Base-by-base conservation (phyloP, 1,284 basidiomycete species). In the Phaffia rhodozyma region DNA sequence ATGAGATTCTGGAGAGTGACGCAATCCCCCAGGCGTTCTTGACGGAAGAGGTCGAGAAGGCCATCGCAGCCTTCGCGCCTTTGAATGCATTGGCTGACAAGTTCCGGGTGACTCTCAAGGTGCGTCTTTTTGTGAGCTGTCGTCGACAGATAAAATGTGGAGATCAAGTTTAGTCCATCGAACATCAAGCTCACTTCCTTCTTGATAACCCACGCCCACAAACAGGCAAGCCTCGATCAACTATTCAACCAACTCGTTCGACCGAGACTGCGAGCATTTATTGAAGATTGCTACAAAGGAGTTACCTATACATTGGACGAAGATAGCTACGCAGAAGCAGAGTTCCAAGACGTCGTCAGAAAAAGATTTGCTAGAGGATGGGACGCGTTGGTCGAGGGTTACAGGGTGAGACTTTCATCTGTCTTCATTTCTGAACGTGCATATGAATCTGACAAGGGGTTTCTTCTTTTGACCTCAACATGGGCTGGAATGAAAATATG, bases 221-320 rank as follows among this genome's bases (percentile, higher is more conserved):
- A 51, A 2, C 73, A 93, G 85, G 80, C 83, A 13, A 91, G 93
- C 47, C 80, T 97, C 51, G 94, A 97, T 69, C 90, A 93, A 70
- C 78, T 97, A 27, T 97, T 97, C 79, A 93, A 90, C 68, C 91
- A 96, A 71, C 80, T 97, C 11, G 82, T 93, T 63, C 82, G 91
- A 29, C 90, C 93, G 0, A 86, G 86, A 64, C 74, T 98, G 43
- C 83, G 92, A 23, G 86, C 83, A 16, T 78, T 98, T 55, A 80
- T 97, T 49, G 75, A 83, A 4, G 94, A 98, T 63, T 82, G 91
- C 13, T 96, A 96, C 75, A 88, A 86, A 70, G 92, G 94, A 66
- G 81, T 91, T 2, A 83, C 84, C 4, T 98, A 98, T 73, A 76
- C 89, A 21, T 77, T 97, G 20, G 89, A 96, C 71, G 94, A 98